Conservation (phyloP, 2,329 filamentous ascomycete genomes). For the Diplodia mutila region DNA sequence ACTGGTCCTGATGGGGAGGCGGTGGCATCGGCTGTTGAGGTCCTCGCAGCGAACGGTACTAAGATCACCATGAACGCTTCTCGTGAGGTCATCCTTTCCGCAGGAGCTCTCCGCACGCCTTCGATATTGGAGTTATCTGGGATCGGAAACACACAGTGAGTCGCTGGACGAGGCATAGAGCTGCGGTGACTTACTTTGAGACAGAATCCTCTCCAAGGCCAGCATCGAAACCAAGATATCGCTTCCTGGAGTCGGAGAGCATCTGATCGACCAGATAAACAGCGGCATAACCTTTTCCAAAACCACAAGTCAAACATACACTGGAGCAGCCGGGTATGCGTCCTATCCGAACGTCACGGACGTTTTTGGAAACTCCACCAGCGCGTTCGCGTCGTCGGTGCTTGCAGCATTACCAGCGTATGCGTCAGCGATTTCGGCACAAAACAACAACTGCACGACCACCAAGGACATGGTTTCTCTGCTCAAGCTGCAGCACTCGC, state of each 20-base stretch:
- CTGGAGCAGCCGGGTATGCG: constrained; percentile 33
- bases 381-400: constrained; percentile 29
- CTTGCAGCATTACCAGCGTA: constrained; percentile 30
- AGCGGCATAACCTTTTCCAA: constrained; percentile 24
- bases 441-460: constrained; percentile 22
- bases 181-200: background rate
- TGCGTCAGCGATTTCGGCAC: constrained; percentile 27
- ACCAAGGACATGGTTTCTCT: constrained; percentile 32
- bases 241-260: constrained; percentile 32
- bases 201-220: constrained; percentile 26
- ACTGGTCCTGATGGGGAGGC: constrained; percentile 27
- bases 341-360: constrained; percentile 32
- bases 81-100: constrained; percentile 32
- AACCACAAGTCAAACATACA: constrained; percentile 29
- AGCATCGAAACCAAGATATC: constrained; percentile 9
- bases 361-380: constrained; percentile 32
- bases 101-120: constrained; percentile 29
- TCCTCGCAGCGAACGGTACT: background rate
- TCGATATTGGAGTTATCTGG: constrained; percentile 30
- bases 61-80: background rate
- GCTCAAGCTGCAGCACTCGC: constrained; percentile 31
- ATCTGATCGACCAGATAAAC: constrained; percentile 33
- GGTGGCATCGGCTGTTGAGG: constrained; percentile 27
- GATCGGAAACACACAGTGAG: constrained; percentile 28
- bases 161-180: background rate